These are phyloP conservation scores for Teunomyces kruisii DNA, from an alignment of 805 yeast species.

Conservation along the genomic window DNA sequence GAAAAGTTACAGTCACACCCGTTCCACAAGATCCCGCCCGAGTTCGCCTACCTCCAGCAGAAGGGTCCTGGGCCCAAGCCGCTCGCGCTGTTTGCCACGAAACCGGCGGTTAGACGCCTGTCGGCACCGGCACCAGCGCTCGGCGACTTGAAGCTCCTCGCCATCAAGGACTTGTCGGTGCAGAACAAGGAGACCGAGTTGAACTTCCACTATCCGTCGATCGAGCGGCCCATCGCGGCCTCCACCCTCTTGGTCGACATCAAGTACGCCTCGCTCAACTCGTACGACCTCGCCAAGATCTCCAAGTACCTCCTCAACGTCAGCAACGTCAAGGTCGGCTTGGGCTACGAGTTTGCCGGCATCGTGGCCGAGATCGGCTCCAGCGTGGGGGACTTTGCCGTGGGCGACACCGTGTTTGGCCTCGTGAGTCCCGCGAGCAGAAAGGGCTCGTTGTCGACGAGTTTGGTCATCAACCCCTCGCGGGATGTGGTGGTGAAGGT, in stretches of 20 bases:
- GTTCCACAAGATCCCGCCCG: slow-evolving; percentile 43
- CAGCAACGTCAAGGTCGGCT: slow-evolving; percentile 55
- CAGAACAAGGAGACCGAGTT: slow-evolving; percentile 45
- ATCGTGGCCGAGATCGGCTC: slow-evolving; percentile 55
- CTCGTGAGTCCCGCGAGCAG: slow-evolving; percentile 50
- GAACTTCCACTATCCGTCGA: slow-evolving; percentile 53
- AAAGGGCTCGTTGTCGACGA: slow-evolving; percentile 58
- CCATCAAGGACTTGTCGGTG: slow-evolving; percentile 49
- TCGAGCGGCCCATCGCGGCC: slow-evolving; percentile 48
- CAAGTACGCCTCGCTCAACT: slow-evolving; percentile 59
- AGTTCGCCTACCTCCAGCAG: slow-evolving; percentile 36
- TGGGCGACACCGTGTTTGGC: slow-evolving; percentile 70
- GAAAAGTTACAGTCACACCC: slow-evolving; percentile 28
- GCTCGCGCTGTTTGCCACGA: slow-evolving; percentile 8
- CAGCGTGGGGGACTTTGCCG: slow-evolving; percentile 35
- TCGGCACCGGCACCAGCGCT: slow-evolving; percentile 10
- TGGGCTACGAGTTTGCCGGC: slow-evolving; percentile 74
- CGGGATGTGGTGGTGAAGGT: slow-evolving; percentile 41
- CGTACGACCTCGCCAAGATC: slow-evolving; percentile 62
- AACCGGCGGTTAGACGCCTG: not conserved
- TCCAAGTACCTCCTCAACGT: slow-evolving; percentile 53
- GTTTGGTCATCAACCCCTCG: slow-evolving; percentile 53
- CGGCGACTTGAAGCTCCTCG: slow-evolving; percentile 52
- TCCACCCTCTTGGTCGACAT: slow-evolving; percentile 58
- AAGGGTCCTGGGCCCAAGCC: slow-evolving; percentile 30